phyloP scores from a whole-genome alignment of 768 basidiomycete genomes.

The Chalciporus piperatus region DNA sequence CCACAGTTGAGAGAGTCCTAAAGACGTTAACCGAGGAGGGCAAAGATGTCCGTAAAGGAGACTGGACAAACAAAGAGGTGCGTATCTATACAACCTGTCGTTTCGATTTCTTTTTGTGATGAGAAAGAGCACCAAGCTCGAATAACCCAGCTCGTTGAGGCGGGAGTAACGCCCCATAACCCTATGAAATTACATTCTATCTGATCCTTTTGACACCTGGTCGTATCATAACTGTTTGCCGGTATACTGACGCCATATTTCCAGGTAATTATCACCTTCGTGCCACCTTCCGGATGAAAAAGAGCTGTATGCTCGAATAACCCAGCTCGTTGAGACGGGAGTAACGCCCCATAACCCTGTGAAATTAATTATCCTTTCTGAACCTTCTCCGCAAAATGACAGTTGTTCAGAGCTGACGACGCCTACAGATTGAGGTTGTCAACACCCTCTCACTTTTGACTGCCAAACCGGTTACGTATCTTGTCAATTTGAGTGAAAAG shows the following conservation, averaged over 20 bases:
- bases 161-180: constrained; percentile 86
- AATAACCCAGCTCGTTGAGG: constrained; percentile 96
- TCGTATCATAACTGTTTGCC: neutral
- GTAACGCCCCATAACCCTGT: constrained; percentile 65
- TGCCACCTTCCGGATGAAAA: constrained; percentile 49
- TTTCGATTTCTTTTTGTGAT: constrained; percentile 32
- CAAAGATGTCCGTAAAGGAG: constrained; percentile 89
- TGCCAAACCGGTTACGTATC: constrained; percentile 96
- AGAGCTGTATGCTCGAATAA: constrained; percentile 71
- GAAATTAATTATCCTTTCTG: constrained; percentile 5
- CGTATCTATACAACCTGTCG: constrained; percentile 22
- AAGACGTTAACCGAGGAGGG: constrained; percentile 74
- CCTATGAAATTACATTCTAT: constrained; percentile 60
- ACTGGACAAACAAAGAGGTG: constrained; percentile 98
- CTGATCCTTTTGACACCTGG: constrained; percentile 34
- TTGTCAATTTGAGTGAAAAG: constrained; percentile 93
- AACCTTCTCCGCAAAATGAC: neutral
- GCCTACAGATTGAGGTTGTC: constrained; percentile 77
- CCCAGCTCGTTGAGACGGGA: constrained; percentile 89
- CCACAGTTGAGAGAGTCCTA: constrained; percentile 80
- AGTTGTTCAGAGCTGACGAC: constrained; percentile 10
- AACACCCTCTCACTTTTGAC: constrained; percentile 89
- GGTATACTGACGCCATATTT: constrained; percentile 5
- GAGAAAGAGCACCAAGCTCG: constrained; percentile 83
- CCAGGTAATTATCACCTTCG: constrained; percentile 20